Conservation (phyloP, 2,329 filamentous ascomycete species). For the Aspergillus sp. region DNA sequence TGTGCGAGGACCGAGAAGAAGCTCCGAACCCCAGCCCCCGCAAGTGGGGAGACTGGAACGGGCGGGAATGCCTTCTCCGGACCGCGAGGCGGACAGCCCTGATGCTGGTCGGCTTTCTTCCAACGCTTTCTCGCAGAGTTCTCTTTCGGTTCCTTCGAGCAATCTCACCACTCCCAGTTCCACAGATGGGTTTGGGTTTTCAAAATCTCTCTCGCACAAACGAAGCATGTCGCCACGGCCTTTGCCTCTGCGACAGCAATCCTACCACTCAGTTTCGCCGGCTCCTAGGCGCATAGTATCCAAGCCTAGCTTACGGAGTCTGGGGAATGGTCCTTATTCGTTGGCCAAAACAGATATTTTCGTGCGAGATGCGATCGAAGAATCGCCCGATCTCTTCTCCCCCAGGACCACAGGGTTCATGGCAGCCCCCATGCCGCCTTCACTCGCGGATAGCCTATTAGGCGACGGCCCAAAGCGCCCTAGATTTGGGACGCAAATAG, state of each 20-base stretch:
- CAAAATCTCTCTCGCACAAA: constrained; percentile 23
- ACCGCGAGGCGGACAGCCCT: constrained; percentile 6
- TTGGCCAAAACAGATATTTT: constrained; percentile 33
- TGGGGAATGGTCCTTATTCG: constrained; percentile 20
- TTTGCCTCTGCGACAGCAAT: constrained; percentile 32
- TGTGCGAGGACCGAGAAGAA: constrained; percentile 19
- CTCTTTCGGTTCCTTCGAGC: constrained; percentile 20
- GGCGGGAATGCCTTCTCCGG: not conserved
- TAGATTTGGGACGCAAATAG: constrained; percentile 16
- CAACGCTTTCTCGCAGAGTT: constrained; percentile 18
- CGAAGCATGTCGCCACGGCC: constrained; percentile 32
- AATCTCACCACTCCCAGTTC: constrained; percentile 20
- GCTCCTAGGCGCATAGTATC: constrained; percentile 12
- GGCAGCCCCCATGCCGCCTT: constrained; percentile 30
- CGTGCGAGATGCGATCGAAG: constrained; percentile 31
- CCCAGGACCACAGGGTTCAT: constrained; percentile 42
- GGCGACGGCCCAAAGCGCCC: constrained; percentile 6
- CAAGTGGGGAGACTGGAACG: constrained; percentile 9
- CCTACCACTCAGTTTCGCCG: constrained; percentile 20
- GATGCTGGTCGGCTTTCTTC: constrained; percentile 13
- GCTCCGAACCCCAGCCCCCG: constrained; percentile 26
- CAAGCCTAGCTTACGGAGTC: constrained; percentile 12
- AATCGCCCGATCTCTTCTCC: constrained; percentile 37
- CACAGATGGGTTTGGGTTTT: constrained; percentile 16
- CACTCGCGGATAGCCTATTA: constrained; percentile 23